Percentiles rank a stretch among this genome's conserved stretches.
These are phyloP conservation scores for Auxenochlorella pyrenoidosa DNA, from an alignment of 139 green algal genomes.

Conservation along the genomic window DNA sequence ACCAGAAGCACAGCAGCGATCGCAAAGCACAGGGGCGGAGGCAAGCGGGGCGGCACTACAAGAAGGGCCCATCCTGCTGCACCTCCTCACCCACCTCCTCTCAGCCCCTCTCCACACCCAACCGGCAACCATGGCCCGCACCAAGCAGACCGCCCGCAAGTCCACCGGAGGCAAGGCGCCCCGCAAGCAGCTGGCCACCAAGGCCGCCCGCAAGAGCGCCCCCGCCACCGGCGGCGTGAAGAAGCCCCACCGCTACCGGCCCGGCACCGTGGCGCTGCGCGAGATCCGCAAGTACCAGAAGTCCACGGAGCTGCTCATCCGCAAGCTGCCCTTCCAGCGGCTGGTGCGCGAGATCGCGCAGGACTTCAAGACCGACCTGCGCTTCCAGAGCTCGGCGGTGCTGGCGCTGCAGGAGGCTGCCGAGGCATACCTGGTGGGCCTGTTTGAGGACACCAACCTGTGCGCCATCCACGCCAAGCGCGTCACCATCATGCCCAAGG, in stretches of 20 bases:
- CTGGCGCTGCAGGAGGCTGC: constrained; percentile 96
- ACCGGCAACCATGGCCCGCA: constrained; percentile 79
- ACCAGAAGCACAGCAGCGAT: too few relatives aligned
- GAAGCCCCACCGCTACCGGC: constrained; percentile 93
- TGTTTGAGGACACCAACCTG: constrained; percentile 99
- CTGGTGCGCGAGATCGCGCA: constrained; percentile 98
- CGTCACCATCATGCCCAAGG: constrained; percentile 83
- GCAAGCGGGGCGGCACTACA: too few relatives aligned
- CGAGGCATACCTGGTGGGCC: constrained; percentile 97
- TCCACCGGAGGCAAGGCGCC: constrained; percentile 88
- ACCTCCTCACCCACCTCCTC: too few relatives aligned
- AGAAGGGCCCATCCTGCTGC: too few relatives aligned
- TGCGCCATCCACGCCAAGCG: constrained; percentile 97
- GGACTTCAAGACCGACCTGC: constrained; percentile 99
- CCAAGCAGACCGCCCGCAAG: constrained; percentile 91
- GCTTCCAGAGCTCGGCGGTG: constrained; percentile 96
- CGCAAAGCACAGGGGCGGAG: too few relatives aligned
- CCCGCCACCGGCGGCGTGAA: constrained; percentile 91
- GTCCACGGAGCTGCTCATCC: constrained; percentile 94
- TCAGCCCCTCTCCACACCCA: too few relatives aligned
- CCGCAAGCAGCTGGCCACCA: constrained; percentile 86
- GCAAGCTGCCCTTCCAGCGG: constrained; percentile 97
- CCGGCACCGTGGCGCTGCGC: constrained; percentile 89
- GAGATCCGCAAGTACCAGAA: constrained; percentile 98
- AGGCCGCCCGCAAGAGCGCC: constrained; percentile 93